These are phyloP conservation scores for Podospora anserina DNA, from an alignment of 495 filamentous ascomycete genomes.

Conservation along the genomic window DNA sequence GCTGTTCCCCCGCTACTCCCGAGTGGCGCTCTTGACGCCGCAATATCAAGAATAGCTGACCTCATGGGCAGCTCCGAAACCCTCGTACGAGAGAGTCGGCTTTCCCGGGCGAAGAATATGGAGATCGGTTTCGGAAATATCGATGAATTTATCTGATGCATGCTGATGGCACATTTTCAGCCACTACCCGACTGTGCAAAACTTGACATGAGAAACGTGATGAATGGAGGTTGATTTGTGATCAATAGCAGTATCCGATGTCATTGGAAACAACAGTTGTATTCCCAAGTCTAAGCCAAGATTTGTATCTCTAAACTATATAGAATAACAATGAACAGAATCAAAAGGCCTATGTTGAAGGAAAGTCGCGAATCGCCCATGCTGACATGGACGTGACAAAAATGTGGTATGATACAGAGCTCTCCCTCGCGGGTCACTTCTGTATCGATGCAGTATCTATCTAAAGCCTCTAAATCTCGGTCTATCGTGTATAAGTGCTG, in stretches of 20 bases:
- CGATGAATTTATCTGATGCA: background rate
- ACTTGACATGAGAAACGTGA: background rate
- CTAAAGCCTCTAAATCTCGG: background rate
- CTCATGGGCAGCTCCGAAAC: background rate
- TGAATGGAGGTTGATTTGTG: background rate
- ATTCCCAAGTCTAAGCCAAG: background rate
- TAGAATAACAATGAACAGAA: background rate
- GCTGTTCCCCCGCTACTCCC: background rate
- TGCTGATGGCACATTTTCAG: background rate
- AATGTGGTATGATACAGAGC: background rate
- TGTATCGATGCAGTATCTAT: background rate
- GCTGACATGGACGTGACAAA: background rate
- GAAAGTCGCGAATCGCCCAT: background rate
- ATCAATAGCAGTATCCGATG: background rate
- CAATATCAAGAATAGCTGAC: background rate
- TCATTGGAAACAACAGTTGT: background rate
- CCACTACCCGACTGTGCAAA: background rate
- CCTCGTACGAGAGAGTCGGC: background rate
- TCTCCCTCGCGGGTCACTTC: background rate
- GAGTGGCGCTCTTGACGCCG: background rate
- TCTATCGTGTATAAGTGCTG: background rate
- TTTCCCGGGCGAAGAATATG: background rate
- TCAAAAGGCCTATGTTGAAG: background rate
- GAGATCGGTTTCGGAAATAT: background rate
- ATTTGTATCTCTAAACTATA: background rate